These are phyloP conservation scores for Sarocladium kiliense DNA, from an alignment of 2,329 filamentous ascomycete genomes.

Conservation along the genomic window DNA sequence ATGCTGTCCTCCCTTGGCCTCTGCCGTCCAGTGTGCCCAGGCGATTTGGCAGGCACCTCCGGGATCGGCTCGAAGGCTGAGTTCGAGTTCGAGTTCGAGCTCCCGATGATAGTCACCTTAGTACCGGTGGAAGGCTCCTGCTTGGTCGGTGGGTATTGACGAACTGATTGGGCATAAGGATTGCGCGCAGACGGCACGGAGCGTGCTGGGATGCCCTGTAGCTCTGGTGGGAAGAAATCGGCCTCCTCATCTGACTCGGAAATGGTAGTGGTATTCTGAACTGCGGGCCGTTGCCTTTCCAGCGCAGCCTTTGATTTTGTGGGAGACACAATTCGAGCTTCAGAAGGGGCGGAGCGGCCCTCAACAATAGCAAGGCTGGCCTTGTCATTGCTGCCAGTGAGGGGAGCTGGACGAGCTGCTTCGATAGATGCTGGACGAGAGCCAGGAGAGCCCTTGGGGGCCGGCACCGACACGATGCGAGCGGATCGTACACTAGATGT, in stretches of 20 bases:
- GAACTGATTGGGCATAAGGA: neutral
- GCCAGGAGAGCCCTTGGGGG: conserved; percentile 43
- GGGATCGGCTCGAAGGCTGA: conserved; percentile 21
- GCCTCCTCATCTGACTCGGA: conserved; percentile 39
- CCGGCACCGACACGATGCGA: conserved; percentile 52
- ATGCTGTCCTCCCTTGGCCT: neutral
- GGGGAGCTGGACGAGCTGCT: conserved; percentile 31
- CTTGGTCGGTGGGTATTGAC: conserved; percentile 15
- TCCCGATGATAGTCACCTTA: conserved; percentile 30
- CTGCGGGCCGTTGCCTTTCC: conserved; percentile 24
- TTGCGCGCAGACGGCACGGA: conserved; percentile 8
- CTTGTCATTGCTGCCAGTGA: conserved; percentile 34
- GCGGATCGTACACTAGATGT: conserved; percentile 49
- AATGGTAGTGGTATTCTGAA: conserved; percentile 29
- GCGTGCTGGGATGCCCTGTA: conserved; percentile 3
- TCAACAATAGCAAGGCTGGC: neutral
- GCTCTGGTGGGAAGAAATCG: conserved; percentile 13
- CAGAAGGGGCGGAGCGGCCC: neutral
- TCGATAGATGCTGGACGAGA: conserved; percentile 47
- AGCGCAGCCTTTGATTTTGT: conserved; percentile 23
- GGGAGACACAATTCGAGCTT: conserved; percentile 12
- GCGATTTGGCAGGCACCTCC: conserved; percentile 28
- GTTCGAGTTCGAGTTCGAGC: conserved; percentile 22
- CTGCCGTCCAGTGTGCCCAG: conserved; percentile 19
- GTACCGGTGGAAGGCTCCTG: conserved; percentile 19